Evolutionary conservation across 805 yeast species (phyloP), one percentile per base, ranked within the genome.

Genomic region (Saturnispora bothae): DNA sequence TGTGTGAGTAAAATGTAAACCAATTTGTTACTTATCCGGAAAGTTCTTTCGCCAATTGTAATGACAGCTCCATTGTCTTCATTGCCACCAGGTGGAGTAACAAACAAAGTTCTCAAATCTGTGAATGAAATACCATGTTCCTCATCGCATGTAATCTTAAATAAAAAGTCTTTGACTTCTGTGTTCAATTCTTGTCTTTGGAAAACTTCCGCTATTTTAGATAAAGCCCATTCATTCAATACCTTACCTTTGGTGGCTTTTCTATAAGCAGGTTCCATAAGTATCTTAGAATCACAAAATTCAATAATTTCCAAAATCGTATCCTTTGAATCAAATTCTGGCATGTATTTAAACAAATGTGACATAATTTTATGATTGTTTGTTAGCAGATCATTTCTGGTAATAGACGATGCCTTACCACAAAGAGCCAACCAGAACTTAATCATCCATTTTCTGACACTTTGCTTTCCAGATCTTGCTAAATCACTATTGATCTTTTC

Each of bases 151-250:
- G 73, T 62, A 21, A 79, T 51, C 28, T 61, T 59, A 12, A 63
- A 39, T 46, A 83, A 60, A 42, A 81, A 71, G 3, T 60, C 54
- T 41, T 69, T 61, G 13, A 73, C 60, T 9, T 53, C 48, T 5
- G 56, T 54, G 9, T 62, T 61, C 12, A 76, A 46, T 17, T 45
- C 44, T 39, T 53, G 16, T 45, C 53, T 22, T 43, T 58, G 25
- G 44, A 59, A 76, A 3, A 84, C 54, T 3, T 70, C 64, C 25
- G 74, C 70, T 22, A 84, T 46, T 38, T 75, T 75, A 20, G 68
- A 65, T 41, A 85, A 51, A 17, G 78, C 72, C 65, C 81, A 73
- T 52, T 88, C 96, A 48, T 83, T 84, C 50, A 89, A 69, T 13
- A 86, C 69, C 43, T 75, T 73, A 43, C 84, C 71, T 53, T 86